These are phyloP conservation scores for Serendipita sp. DNA, from an alignment of 768 basidiomycete species.

Conservation along the genomic window DNA sequence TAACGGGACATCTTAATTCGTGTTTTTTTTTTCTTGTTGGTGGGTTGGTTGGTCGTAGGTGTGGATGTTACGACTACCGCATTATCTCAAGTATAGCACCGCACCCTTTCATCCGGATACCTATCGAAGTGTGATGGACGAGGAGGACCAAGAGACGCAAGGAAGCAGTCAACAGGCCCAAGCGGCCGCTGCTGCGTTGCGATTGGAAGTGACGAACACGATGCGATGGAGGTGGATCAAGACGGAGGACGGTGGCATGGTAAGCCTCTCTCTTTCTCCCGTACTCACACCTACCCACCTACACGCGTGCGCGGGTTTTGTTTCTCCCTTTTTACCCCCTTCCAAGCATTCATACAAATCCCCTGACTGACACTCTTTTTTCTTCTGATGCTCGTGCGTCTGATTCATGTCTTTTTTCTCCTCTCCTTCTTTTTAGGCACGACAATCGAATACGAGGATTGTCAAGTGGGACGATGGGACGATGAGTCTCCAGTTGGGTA, in stretches of 20 bases:
- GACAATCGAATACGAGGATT: constrained; percentile 81
- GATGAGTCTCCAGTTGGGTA: constrained; percentile 77
- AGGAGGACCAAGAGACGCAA: constrained; percentile 23
- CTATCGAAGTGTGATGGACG: constrained; percentile 70
- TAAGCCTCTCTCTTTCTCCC: constrained; percentile 24
- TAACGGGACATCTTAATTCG: too few species aligned
- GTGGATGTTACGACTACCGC: constrained; percentile 90
- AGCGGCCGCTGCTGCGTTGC: constrained; percentile 46
- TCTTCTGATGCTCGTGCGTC: constrained; percentile 5
- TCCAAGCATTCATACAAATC: constrained; percentile 2
- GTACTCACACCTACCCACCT: too few species aligned
- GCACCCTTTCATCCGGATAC: constrained; percentile 82
- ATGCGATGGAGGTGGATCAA: constrained; percentile 91
- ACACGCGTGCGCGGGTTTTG: too few species aligned
- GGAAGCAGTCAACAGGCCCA: constrained; percentile 30
- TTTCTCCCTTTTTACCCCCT: neutral
- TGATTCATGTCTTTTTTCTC: neutral
- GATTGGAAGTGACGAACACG: constrained; percentile 84
- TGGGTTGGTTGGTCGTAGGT: constrained; percentile 29
- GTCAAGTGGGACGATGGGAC: constrained; percentile 95
- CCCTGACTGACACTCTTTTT: constrained; percentile 5
- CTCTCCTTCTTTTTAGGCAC: constrained; percentile 44
- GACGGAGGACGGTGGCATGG: constrained; percentile 57
- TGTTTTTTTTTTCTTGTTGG: too few species aligned
- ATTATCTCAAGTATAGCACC: constrained; percentile 78